Conservation (phyloP, 495 filamentous ascomycete species). For the Penicillium bialowiezense region DNA sequence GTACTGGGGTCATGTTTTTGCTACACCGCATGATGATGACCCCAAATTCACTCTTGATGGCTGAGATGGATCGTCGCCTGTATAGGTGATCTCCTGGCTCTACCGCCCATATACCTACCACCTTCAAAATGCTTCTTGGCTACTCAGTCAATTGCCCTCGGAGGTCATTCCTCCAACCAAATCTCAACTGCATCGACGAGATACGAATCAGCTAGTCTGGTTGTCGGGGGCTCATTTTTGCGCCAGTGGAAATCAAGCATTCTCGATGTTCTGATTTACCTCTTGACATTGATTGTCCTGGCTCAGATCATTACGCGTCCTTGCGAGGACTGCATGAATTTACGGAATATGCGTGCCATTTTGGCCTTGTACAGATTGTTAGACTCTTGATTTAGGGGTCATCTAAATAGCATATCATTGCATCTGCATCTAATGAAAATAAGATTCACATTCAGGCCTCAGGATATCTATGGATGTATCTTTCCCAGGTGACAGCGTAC, state of each 20-base stretch:
- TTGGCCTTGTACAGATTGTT: not conserved
- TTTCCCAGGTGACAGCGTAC: too few species aligned
- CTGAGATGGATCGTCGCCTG: slow-evolving; percentile 7
- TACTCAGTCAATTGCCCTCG: not conserved
- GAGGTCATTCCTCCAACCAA: not conserved
- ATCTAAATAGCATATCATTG: not conserved
- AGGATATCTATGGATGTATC: too few species aligned
- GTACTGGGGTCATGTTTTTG: slow-evolving; percentile 44
- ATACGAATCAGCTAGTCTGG: not conserved
- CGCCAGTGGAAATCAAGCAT: too few species aligned
- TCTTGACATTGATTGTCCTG: not conserved
- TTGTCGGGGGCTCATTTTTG: too few species aligned
- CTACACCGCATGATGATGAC: slow-evolving; percentile 35
- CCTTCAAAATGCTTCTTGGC: not conserved
- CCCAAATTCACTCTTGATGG: slow-evolving; percentile 30
- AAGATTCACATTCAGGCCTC: too few species aligned
- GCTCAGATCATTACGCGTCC: not conserved
- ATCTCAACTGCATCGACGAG: not conserved
- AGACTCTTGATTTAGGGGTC: not conserved
- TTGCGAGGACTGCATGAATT: not conserved
- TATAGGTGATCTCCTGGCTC: too few species aligned
- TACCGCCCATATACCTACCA: too few species aligned
- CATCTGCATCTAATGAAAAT: not conserved
- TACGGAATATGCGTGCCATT: not conserved
- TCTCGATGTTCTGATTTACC: too few species aligned